phyloP scores from a whole-genome alignment of 305 asterid species.

The Rubia tinctorum region DNA sequence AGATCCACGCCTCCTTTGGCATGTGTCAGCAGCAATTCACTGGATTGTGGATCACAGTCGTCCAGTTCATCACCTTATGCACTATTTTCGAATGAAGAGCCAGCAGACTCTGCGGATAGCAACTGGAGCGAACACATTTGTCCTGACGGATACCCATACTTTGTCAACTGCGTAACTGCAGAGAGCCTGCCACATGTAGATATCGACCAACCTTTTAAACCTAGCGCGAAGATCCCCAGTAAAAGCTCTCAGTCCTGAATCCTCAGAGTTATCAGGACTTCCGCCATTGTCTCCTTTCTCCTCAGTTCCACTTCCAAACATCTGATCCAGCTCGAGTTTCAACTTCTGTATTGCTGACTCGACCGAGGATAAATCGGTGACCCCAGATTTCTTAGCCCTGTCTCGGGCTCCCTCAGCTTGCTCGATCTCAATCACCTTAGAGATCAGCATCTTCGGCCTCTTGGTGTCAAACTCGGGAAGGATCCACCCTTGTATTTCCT shows the following conservation, averaged over 20 bases:
- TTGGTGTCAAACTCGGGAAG: slow-evolving; percentile 51
- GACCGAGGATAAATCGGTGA: slow-evolving; percentile 31
- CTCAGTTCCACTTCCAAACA: slow-evolving; percentile 40
- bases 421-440: slow-evolving; percentile 71
- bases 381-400: slow-evolving; percentile 47
- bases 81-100: slow-evolving; percentile 31
- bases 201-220: slow-evolving; percentile 70
- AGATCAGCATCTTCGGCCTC: slow-evolving; percentile 57
- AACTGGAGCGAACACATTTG: slow-evolving; percentile 96
- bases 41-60: slow-evolving; percentile 24
- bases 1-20: slow-evolving; percentile 36
- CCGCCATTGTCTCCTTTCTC: slow-evolving; percentile 13
- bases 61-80: slow-evolving; percentile 32
- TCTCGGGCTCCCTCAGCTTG: slow-evolving; percentile 56
- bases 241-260: slow-evolving; percentile 62
- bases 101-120: slow-evolving; percentile 48
- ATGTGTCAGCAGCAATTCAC: slow-evolving; percentile 28
- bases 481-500: slow-evolving; percentile 53
- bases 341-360: slow-evolving; percentile 31
- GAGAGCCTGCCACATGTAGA: slow-evolving; percentile 79
- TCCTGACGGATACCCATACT: slow-evolving; percentile 80
- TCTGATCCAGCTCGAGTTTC: slow-evolving; percentile 40
- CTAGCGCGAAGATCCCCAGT: slow-evolving; percentile 48
- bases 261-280: slow-evolving; percentile 23
- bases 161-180: slow-evolving; percentile 73